Base-by-base conservation (phyloP, 345 rosid species). In the Boechera retrofracta region DNA sequence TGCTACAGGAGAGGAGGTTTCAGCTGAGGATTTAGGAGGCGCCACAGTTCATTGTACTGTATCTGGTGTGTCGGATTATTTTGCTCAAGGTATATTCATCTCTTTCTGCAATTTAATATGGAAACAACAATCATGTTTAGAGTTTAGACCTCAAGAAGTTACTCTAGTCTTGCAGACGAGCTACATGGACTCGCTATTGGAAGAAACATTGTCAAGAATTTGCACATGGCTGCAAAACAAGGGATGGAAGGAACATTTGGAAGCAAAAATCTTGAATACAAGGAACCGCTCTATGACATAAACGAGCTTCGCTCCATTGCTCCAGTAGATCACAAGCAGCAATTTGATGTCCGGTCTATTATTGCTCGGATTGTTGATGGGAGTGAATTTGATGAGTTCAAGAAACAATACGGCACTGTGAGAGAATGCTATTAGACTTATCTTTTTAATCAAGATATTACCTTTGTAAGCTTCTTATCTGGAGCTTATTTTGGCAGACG, bases 381-480 rank as follows among this genome's bases (percentile, higher is more conserved):
- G 44, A 92, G 98, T 76, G 97, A 92, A 73, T 94, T 94, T 78
- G 97, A 94, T 53, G 98, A 94, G 78, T 92, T 94, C 92, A 94
- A 94, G 89, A 94, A 92, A 85, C 77, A 87, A 82, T 94, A 89
- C 69, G 98, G 98, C 86, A 90, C 90, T 75, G 97, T 92, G 68
- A 97, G 90, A 86, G 15, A 84, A 74, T 72, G 16, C 31, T 53
- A 33, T 24, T 54, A 47, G 57, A 35, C 62, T 29, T 52, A 5
- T 72, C 26, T 69, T 41, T 58, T 53, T 28, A 21, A 42, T 6
- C 31, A 67, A 71, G 15, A 48, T 13, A 4, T 15, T 64, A 42
- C 13, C 24, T 64, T 44, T 28, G 1, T 44, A 64, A 1, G 35
- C 8, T 28, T 24, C 68, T 64, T 44, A 64, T 64, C 4, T 44